Percentiles rank a stretch among this genome's conserved stretches.
These are phyloP conservation scores for Aleurites moluccanus DNA, from an alignment of 441 rosid species.

Conservation along the genomic window DNA sequence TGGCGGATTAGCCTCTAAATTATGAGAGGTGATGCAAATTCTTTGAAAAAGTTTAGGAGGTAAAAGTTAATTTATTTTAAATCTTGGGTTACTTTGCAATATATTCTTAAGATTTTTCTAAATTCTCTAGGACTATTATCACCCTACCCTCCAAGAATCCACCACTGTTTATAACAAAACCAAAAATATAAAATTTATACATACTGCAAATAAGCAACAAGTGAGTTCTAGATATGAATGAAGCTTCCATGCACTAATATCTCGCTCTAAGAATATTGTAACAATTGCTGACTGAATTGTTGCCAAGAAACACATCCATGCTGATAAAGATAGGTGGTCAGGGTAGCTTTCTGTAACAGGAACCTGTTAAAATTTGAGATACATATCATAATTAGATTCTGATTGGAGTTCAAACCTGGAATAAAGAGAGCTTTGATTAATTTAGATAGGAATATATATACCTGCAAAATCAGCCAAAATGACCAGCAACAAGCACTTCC, in stretches of 20 bases:
- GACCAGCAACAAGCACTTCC: conserved; percentile 62
- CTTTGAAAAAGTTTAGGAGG: too few relatives aligned
- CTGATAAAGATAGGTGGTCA: conserved; percentile 48
- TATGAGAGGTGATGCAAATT: too few relatives aligned
- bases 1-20: too few relatives aligned
- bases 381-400: too few relatives aligned
- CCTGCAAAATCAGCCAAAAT: conserved; percentile 46
- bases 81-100: too few relatives aligned
- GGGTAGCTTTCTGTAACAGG: conserved; percentile 49
- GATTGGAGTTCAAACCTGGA: too few relatives aligned
- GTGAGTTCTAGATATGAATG: background rate
- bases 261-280: conserved; percentile 40
- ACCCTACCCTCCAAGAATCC: too few relatives aligned
- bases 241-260: conserved; percentile 29
- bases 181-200: background rate
- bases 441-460: background rate
- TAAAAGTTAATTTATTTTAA: too few relatives aligned
- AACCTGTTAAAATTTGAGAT: conserved; percentile 33
- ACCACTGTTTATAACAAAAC: background rate
- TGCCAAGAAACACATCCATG: conserved; percentile 59
- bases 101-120: too few relatives aligned
- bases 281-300: conserved; percentile 46
- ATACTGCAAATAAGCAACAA: background rate
- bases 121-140: too few relatives aligned
- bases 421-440: too few relatives aligned